Percentiles rank a stretch among this genome's conserved stretches.
phyloP scores from a whole-genome alignment of 139 green algal species.

The Coccomyxa sp. region DNA sequence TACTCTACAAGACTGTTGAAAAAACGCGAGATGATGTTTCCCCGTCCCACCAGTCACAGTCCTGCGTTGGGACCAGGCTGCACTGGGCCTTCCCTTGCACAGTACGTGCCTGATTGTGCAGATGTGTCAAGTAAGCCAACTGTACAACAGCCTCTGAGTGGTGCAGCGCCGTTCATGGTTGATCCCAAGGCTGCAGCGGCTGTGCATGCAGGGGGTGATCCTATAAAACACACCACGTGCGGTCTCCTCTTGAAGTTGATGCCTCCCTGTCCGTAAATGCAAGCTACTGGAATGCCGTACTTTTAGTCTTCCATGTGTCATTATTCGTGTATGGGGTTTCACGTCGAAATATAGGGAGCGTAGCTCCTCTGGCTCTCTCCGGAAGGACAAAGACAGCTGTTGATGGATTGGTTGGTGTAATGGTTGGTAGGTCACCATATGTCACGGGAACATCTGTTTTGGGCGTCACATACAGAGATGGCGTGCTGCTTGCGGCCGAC shows the following conservation, averaged over 20 bases:
- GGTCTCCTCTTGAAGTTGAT: not conserved
- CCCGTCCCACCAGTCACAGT: constrained; percentile 49
- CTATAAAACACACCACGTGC: constrained; percentile 42
- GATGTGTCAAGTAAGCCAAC: constrained; percentile 26
- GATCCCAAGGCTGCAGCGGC: constrained; percentile 49
- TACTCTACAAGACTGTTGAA: too few relatives aligned
- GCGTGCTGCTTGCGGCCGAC: constrained; percentile 89
- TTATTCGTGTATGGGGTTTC: too few relatives aligned
- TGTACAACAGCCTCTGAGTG: constrained; percentile 46
- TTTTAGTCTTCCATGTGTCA: not conserved
- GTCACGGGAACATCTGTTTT: constrained; percentile 95
- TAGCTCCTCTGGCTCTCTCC: too few relatives aligned
- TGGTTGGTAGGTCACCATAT: constrained; percentile 89
- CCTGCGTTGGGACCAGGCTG: constrained; percentile 71
- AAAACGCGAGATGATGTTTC: constrained; percentile 42
- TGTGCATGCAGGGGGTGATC: constrained; percentile 2
- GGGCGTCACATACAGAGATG: constrained; percentile 92
- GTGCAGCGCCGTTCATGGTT: constrained; percentile 63
- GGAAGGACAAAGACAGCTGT: not conserved
- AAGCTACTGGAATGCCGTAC: not conserved
- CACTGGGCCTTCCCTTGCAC: constrained; percentile 55
- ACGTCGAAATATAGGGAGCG: too few relatives aligned
- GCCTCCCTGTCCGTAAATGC: not conserved
- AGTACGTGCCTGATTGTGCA: constrained; percentile 34
- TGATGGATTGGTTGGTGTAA: constrained; percentile 8